phyloP scores from a whole-genome alignment of 352 stramenopile genomes.

The Heterotrichella gracilis region DNA sequence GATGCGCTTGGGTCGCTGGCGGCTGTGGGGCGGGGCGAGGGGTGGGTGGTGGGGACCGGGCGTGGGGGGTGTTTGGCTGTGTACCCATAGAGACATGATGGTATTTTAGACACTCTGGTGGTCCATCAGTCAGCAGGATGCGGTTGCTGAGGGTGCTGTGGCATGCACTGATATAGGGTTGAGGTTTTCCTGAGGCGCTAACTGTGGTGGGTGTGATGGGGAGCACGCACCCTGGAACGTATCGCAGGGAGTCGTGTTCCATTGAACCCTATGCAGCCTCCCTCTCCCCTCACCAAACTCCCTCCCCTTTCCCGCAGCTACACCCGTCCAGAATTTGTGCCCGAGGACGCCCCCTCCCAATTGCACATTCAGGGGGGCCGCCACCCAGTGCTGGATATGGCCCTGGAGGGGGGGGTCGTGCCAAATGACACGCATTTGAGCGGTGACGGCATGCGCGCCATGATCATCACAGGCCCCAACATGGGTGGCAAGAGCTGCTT shows the following conservation, averaged over 20 bases:
- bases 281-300: no score
- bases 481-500: slow-evolving; percentile 41
- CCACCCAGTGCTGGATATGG: neutral
- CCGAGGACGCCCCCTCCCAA: neutral
- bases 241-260: no score
- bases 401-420: neutral
- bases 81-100: slow-evolving; percentile 28
- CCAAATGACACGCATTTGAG: neutral
- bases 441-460: slow-evolving; percentile 13
- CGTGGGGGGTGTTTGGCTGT: slow-evolving; percentile 8
- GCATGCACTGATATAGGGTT: no score
- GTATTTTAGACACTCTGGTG: slow-evolving; percentile 28
- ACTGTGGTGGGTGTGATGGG: slow-evolving; percentile 17
- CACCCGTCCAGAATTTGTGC: no score
- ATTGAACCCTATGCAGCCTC: no score
- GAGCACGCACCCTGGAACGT: no score
- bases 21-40: slow-evolving; percentile 27
- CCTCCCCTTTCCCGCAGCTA: no score
- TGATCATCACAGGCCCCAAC: slow-evolving; percentile 37
- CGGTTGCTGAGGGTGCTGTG: no score
- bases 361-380: neutral
- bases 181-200: slow-evolving; percentile 24
- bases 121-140: neutral
- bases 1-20: slow-evolving; percentile 33
- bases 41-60: slow-evolving; percentile 18